Evolutionary conservation across 176 grass and related monocot genomes (phyloP), one percentile per base, ranked within the genome.

Genomic region (Hordeum marinum): DNA sequence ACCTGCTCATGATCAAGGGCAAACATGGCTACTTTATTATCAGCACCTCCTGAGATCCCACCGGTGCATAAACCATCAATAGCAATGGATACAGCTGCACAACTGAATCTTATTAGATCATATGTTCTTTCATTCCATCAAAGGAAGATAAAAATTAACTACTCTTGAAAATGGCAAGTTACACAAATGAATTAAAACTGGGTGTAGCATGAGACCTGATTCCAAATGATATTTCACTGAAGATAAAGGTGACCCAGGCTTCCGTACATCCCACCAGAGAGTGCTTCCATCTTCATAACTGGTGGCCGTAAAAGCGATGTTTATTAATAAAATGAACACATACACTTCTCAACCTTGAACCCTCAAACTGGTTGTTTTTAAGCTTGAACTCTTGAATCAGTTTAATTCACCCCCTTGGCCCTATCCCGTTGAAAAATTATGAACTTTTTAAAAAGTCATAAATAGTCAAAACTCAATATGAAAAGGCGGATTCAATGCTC

Each of bases 201-300:
- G 17, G 4, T 26, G 68, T 42, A 31, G 37, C 15, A 88, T 24
- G 21, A 79, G 61, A 98, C 96, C 96, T 95, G 91, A 86, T 89
- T 98, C 96, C 60, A 85, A 95, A 87, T 98, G 96, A 76, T 83
- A 95, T 87, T 93, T 95, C 39, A 89, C 83, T 50, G 93, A 92
- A 66, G 77, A 89, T 67, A 98, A 52, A 74, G 96, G 93, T 20
- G 83, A 34, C 10, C 79, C 77, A 84, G 96, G 91, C 39, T 90
- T 93, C 62, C 96, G 85, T 81, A 95, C 50, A 90, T 98, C 96
- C 96, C 96, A 98, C 93, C 93, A 95, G 75, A 98, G 93, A 63
- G 92, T 98, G 80, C 93, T 98, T 85, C 96, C 96, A 89, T 98
- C 96, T 85, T 98, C 96, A 75, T 98, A 95, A 92, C 96, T 98